A percentile compares a stretch with the other conserved stretches of the same genome.
phyloP scores from a whole-genome alignment of 768 basidiomycete species.

The Podaxis sp. region DNA sequence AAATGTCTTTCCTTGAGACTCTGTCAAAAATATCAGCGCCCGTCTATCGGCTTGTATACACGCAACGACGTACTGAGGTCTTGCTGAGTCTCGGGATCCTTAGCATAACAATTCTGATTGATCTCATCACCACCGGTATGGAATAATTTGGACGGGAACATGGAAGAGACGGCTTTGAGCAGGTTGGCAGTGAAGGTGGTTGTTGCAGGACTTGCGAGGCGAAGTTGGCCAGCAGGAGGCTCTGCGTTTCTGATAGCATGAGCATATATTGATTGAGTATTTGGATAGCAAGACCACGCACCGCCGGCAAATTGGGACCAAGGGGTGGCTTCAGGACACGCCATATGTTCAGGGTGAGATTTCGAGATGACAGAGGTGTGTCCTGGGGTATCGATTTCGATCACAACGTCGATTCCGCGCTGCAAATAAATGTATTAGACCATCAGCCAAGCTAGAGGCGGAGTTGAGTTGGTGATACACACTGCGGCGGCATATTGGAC shows the following conservation, averaged over 20 bases:
- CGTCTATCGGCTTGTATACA: not conserved
- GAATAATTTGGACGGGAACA: conserved; percentile 60
- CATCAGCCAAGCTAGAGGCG: conserved; percentile 22
- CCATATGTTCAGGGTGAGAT: conserved; percentile 72
- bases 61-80: conserved; percentile 36
- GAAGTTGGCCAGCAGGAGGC: conserved; percentile 82
- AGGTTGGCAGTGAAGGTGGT: conserved; percentile 57
- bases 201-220: conserved; percentile 61
- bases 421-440: conserved; percentile 19
- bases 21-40: not conserved
- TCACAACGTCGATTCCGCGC: conserved; percentile 74
- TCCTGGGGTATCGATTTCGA: conserved; percentile 83
- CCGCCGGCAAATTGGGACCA: conserved; percentile 57
- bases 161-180: conserved; percentile 48
- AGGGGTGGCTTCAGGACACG: conserved; percentile 56
- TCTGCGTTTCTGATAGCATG: conserved; percentile 30
- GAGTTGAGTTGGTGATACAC: conserved; percentile 28
- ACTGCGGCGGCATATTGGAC: conserved; percentile 66
- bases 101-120: conserved; percentile 61
- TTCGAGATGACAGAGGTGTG: conserved; percentile 67
- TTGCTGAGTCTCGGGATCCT: conserved; percentile 59
- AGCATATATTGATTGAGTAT: not conserved
- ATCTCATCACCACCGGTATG: conserved; percentile 84
- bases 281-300: not conserved
- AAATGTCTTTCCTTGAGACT: conserved; percentile 46